phyloP scores from a whole-genome alignment of 306 rosid genomes.

The Casuarina glauca region DNA sequence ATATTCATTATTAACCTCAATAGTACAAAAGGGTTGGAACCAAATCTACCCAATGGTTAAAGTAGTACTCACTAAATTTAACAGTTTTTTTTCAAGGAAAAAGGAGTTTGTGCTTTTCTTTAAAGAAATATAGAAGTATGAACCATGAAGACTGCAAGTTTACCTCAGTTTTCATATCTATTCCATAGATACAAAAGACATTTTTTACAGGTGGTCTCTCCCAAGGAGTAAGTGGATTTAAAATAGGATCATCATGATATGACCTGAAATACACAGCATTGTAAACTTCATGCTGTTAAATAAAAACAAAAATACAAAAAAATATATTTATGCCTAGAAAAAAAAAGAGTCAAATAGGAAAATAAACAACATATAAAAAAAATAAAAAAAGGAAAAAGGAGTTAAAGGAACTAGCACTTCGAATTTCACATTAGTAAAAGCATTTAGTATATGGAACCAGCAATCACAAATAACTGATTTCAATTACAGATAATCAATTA shows the following conservation, averaged over 20 bases:
- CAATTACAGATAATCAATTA: not conserved
- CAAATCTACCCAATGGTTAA: not conserved
- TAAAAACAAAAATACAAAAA: slow-evolving; percentile 20
- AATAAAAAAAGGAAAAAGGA: not conserved
- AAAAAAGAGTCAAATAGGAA: not conserved
- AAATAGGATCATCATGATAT: slow-evolving; percentile 76
- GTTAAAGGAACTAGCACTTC: not conserved
- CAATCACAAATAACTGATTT: not conserved
- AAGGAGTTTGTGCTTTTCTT: not conserved
- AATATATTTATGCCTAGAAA: not conserved
- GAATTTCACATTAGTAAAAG: slow-evolving; percentile 7
- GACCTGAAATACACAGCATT: slow-evolving; percentile 61
- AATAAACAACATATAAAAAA: not conserved
- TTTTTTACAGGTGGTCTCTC: slow-evolving; percentile 95
- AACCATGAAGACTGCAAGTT: slow-evolving; percentile 14
- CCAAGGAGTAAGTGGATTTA: slow-evolving; percentile 97
- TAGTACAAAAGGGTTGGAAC: slow-evolving; percentile 17
- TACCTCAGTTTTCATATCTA: slow-evolving; percentile 90
- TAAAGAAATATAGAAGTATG: not conserved
- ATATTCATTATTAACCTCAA: slow-evolving; percentile 23
- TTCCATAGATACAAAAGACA: slow-evolving; percentile 87
- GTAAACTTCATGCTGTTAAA: slow-evolving; percentile 17
- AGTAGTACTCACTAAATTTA: slow-evolving; percentile 1
- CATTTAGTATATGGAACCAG: not conserved
- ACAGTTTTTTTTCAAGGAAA: not conserved